A percentile compares a stretch with the other conserved stretches of the same genome.
phyloP scores from a whole-genome alignment of 495 filamentous ascomycete genomes.

The Xylaria castorea region DNA sequence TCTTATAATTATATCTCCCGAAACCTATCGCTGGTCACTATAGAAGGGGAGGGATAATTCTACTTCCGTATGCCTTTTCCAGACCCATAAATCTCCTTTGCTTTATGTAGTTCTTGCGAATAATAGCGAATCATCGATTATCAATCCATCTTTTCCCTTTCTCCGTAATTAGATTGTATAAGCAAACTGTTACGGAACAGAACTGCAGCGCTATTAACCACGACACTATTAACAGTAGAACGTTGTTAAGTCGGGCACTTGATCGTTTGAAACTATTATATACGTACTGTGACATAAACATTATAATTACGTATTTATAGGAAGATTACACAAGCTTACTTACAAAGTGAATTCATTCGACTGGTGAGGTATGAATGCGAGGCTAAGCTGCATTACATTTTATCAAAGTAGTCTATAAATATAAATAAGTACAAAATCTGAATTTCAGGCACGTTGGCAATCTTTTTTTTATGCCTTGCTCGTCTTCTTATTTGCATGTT shows the following conservation, averaged over 20 bases:
- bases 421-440: not conserved
- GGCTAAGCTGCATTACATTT: not conserved
- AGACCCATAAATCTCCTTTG: not conserved
- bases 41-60: not conserved
- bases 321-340: not conserved
- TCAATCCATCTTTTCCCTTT: too few relatives aligned
- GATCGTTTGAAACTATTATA: too few relatives aligned
- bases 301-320: not conserved
- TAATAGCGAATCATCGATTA: not conserved
- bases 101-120: not conserved
- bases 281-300: too few relatives aligned
- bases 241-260: too few relatives aligned
- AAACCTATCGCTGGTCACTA: not conserved
- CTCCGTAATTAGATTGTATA: too few relatives aligned
- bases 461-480: not conserved
- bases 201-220: too few relatives aligned
- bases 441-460: not conserved
- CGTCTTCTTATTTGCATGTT: not conserved
- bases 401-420: not conserved
- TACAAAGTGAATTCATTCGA: not conserved
- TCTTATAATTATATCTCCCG: not conserved
- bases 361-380: not conserved
- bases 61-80: not conserved
- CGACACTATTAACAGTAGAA: too few relatives aligned
- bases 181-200: too few relatives aligned